phyloP scores from a whole-genome alignment of 768 basidiomycete genomes.

The Macrolepiota fuliginosa region DNA sequence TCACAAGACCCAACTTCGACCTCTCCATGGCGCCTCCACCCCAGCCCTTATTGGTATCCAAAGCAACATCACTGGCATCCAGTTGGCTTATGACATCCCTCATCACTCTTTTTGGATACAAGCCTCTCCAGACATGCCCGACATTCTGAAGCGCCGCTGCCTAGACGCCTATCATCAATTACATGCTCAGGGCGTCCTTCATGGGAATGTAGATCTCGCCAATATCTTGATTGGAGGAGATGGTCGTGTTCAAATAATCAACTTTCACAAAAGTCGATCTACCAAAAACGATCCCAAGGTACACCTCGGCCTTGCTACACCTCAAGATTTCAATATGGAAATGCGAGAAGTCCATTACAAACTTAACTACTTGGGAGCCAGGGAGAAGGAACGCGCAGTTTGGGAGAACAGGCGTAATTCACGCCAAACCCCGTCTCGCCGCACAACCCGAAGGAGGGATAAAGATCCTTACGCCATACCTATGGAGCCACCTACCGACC shows the following conservation, averaged over 20 bases:
- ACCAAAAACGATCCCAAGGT: slow-evolving; percentile 25
- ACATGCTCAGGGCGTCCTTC: slow-evolving; percentile 45
- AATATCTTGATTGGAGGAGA: slow-evolving; percentile 57
- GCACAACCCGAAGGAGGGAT: not conserved
- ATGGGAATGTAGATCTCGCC: slow-evolving; percentile 44
- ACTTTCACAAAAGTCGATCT: slow-evolving; percentile 45
- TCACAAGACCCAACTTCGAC: slow-evolving; percentile 46
- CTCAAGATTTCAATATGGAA: slow-evolving; percentile 44
- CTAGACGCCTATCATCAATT: slow-evolving; percentile 48
- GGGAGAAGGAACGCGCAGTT: slow-evolving; percentile 18
- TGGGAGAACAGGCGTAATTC: slow-evolving; percentile 1
- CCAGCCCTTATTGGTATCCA: slow-evolving; percentile 53
- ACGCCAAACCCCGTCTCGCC: not conserved
- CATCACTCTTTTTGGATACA: slow-evolving; percentile 62
- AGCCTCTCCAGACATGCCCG: slow-evolving; percentile 56
- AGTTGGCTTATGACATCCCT: slow-evolving; percentile 51
- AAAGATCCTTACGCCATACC: not conserved
- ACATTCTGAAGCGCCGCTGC: slow-evolving; percentile 47
- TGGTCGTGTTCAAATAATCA: slow-evolving; percentile 49
- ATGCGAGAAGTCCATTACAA: slow-evolving; percentile 56
- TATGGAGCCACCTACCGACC: slow-evolving; percentile 11
- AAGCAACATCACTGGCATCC: slow-evolving; percentile 33
- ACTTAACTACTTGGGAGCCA: slow-evolving; percentile 38
- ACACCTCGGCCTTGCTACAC: slow-evolving; percentile 32
- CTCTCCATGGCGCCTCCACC: slow-evolving; percentile 51